Base-by-base conservation (phyloP, 257 asterid genomes). In the Nemophila menziesii region DNA sequence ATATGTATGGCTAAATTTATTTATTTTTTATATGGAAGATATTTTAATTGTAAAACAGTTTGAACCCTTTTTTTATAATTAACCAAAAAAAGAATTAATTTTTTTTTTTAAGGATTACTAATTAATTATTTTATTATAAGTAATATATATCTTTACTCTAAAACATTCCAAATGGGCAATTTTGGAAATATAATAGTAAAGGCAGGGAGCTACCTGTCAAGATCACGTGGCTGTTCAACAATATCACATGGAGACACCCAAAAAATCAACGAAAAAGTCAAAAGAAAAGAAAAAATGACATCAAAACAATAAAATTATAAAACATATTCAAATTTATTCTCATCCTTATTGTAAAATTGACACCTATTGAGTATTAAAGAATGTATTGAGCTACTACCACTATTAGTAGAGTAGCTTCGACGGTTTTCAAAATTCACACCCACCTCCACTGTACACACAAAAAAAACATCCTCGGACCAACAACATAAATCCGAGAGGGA, bases 101-200 rank as follows among this genome's bases (percentile, higher is more conserved):
- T n/a, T n/a, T n/a, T n/a, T n/a, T n/a, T n/a, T n/a, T n/a, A n/a
- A n/a, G n/a, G n/a, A n/a, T n/a, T n/a, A n/a, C n/a, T n/a, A n/a
- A n/a, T n/a, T n/a, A n/a, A n/a, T n/a, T n/a, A n/a, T n/a, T n/a
- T n/a, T n/a, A n/a, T n/a, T n/a, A n/a, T n/a, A n/a, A n/a, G n/a
- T n/a, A n/a, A n/a, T n/a, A n/a, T n/a, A n/a, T n/a, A n/a, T n/a
- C n/a, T n/a, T n/a, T n/a, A n/a, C 17, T 22, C 3, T 3, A 13
- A 1, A 22, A 46, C 20, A 0, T 4, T 7, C 5, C 19, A 22
- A 34, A 51, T 16, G 71, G 65, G 43, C 23, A 21, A 9, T 16
- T 9, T 18, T 8, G 48, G 39, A 33, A 45, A 49, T 9, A 8
- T 13, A 15, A 22, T 20, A 13, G 1, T 17, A 15, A 16, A 15